Conservation (phyloP, 164 flowering plant species). For the Magnolia changhungtana region DNA sequence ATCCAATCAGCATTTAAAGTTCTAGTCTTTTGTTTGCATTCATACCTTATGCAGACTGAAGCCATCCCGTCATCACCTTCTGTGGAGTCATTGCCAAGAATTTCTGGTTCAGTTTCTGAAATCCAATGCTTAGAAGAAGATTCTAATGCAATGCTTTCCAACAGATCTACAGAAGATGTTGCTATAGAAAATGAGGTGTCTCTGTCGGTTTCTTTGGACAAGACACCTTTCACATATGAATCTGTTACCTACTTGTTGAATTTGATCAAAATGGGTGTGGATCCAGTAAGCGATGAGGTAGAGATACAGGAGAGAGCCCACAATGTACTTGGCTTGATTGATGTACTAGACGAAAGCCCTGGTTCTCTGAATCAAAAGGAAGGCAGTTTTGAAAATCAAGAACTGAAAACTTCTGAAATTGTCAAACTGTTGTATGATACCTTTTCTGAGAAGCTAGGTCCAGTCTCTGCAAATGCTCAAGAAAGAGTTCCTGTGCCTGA, state of each 20-base stretch:
- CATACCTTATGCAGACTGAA: conserved; percentile 33
- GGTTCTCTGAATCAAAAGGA: conserved; percentile 27
- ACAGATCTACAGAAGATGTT: conserved; percentile 22
- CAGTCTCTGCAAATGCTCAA: conserved; percentile 71
- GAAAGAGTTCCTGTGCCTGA: conserved; percentile 71
- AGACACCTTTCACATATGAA: conserved; percentile 31
- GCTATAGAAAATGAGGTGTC: conserved; percentile 10
- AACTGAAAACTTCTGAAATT: conserved; percentile 29
- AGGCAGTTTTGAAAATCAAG: conserved; percentile 21
- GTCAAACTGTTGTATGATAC: conserved; percentile 42
- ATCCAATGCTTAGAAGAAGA: conserved; percentile 22
- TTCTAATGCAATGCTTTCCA: conserved; percentile 24
- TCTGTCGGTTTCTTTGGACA: conserved; percentile 13
- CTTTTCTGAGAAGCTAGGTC: conserved; percentile 71
- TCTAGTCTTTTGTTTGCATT: conserved; percentile 48
- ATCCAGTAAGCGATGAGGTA: conserved; percentile 66
- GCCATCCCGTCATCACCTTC: conserved; percentile 19
- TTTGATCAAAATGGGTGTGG: conserved; percentile 51
- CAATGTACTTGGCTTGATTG: conserved; percentile 64
- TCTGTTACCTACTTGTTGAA: conserved; percentile 48
- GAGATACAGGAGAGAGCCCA: conserved; percentile 77
- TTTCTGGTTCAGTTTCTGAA: conserved; percentile 17
- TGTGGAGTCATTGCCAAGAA: conserved; percentile 21
- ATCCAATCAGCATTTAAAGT: conserved; percentile 82
- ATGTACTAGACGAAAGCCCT: conserved; percentile 41